Conservation (phyloP, 2,329 filamentous ascomycete genomes). For the Hypomyces perniciosus region DNA sequence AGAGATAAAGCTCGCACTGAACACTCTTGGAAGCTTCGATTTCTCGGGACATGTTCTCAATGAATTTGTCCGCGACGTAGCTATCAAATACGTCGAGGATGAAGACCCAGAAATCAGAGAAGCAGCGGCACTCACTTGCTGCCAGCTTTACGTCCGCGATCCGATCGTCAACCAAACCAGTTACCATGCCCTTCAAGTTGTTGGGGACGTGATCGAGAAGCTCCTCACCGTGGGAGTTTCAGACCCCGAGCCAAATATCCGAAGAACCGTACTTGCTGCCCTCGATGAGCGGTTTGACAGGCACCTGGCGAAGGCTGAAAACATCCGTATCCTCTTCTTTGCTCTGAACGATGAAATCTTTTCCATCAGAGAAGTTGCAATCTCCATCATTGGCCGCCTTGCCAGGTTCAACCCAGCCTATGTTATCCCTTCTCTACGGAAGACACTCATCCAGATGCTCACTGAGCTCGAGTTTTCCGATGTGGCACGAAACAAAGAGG, state of each 20-base stretch:
- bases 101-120: slow-evolving; percentile 91
- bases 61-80: slow-evolving; percentile 96
- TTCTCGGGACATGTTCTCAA: slow-evolving; percentile 91
- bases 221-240: slow-evolving; percentile 91
- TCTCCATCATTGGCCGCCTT: slow-evolving; percentile 90
- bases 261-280: slow-evolving; percentile 79
- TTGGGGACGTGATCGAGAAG: slow-evolving; percentile 96
- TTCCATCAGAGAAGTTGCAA: slow-evolving; percentile 85
- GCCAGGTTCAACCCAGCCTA: slow-evolving; percentile 92
- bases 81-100: slow-evolving; percentile 95
- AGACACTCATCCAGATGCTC: slow-evolving; percentile 90
- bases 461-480: slow-evolving; percentile 97
- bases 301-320: slow-evolving; percentile 95
- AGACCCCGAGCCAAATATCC: slow-evolving; percentile 83
- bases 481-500: slow-evolving; percentile 88
- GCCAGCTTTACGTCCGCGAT: slow-evolving; percentile 93
- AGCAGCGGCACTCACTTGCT: slow-evolving; percentile 92
- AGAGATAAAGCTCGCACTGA: slow-evolving; percentile 87
- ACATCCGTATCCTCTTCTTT: slow-evolving; percentile 91
- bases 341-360: slow-evolving; percentile 95
- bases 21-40: slow-evolving; percentile 96
- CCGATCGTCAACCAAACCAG: slow-evolving; percentile 98
- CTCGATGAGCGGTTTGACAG: slow-evolving; percentile 92
- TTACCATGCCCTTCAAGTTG: slow-evolving; percentile 92
- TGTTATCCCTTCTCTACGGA: slow-evolving; percentile 90